Conservation (phyloP, 345 rosid genomes). For the Eucalyptus urophylla region DNA sequence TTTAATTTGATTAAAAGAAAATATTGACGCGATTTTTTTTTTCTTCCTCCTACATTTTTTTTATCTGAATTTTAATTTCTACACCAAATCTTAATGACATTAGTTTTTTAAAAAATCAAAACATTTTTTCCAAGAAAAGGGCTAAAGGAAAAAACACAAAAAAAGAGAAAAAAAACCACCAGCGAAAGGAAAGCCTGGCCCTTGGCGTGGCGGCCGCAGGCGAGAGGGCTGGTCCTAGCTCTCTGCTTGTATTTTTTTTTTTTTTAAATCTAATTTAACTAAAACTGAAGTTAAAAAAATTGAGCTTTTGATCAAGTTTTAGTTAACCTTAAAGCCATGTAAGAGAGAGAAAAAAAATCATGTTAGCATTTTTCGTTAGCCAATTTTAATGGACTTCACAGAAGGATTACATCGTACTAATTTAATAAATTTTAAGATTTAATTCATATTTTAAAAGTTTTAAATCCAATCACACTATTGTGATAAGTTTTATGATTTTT, state of each 20-base stretch:
- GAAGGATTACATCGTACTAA: background rate
- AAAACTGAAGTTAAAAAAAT: too few relatives aligned
- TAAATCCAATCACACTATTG: background rate
- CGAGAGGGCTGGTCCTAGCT: background rate
- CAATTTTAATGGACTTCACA: background rate
- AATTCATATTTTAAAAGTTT: too few relatives aligned
- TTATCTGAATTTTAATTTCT: too few relatives aligned
- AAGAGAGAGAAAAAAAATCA: too few relatives aligned
- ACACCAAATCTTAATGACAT: too few relatives aligned
- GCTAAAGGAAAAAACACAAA: too few relatives aligned
- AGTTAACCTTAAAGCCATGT: background rate
- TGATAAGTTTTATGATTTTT: too few relatives aligned
- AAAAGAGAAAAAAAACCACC: fast-evolving
- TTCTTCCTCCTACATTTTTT: background rate
- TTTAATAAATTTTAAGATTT: too few relatives aligned
- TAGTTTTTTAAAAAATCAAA: background rate
- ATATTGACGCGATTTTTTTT: too few relatives aligned
- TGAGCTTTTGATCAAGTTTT: background rate
- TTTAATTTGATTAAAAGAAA: too few relatives aligned
- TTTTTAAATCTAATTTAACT: background rate
- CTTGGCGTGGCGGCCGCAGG: background rate
- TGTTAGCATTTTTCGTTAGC: background rate
- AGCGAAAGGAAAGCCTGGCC: background rate
- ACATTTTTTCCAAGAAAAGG: background rate
- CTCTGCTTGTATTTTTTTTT: background rate